Evolutionary conservation across 2,329 filamentous ascomycete genomes (phyloP).

Genomic region (Trichophyton rubrum): DNA sequence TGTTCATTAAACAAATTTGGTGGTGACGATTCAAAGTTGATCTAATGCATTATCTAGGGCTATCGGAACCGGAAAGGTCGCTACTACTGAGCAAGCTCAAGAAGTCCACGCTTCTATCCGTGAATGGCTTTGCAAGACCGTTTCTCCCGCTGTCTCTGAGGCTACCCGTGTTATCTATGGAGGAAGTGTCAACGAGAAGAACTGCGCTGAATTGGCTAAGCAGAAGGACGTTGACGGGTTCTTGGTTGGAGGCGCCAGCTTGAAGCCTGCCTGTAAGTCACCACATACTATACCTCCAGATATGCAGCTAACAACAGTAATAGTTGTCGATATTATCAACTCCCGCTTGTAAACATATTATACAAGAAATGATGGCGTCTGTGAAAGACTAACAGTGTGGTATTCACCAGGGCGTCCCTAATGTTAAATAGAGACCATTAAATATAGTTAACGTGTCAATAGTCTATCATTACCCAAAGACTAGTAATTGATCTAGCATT

Average conservation of each 20-base stretch:
- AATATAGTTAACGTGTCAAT: not conserved
- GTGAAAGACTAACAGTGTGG: not conserved
- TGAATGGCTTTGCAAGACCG: slow-evolving; percentile 62
- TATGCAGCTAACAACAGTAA: slow-evolving; percentile 8
- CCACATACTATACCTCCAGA: not conserved
- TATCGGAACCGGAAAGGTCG: slow-evolving; percentile 85
- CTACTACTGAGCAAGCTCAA: slow-evolving; percentile 78
- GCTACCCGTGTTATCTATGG: slow-evolving; percentile 92
- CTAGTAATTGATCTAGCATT: not conserved
- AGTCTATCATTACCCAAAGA: not conserved
- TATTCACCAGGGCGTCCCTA: not conserved
- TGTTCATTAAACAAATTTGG: not conserved
- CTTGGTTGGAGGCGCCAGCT: slow-evolving; percentile 86
- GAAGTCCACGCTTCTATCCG: slow-evolving; percentile 89
- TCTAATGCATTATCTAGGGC: slow-evolving; percentile 33
- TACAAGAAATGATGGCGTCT: not conserved
- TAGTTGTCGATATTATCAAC: slow-evolving; percentile 59
- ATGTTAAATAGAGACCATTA: not conserved
- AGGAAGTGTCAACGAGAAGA: slow-evolving; percentile 95
- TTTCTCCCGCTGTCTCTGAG: slow-evolving; percentile 67
- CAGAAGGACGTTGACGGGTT: slow-evolving; percentile 95
- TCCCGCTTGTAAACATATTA: slow-evolving; percentile 35
- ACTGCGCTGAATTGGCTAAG: slow-evolving; percentile 84
- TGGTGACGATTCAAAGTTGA: not conserved
- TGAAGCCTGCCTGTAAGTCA: slow-evolving; percentile 86